Conservation (phyloP, 176 grass and related monocot species). For the Phragmites australis region DNA sequence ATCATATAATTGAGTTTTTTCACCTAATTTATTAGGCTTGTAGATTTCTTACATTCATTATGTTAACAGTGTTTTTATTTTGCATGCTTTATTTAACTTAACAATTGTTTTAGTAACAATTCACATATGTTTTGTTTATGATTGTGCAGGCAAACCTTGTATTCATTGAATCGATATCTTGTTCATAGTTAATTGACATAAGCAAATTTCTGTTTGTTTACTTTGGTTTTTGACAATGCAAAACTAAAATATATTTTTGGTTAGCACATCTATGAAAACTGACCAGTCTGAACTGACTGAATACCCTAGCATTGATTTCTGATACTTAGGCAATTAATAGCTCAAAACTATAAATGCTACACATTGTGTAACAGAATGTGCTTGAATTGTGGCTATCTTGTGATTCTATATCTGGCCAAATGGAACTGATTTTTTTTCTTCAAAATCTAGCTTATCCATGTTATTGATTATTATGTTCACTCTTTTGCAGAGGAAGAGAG, state of each 20-base stretch:
- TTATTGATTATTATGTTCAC: conserved; percentile 16
- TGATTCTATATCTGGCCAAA: not conserved
- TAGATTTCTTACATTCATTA: no score
- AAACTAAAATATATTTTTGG: not conserved
- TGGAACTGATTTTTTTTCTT: not conserved
- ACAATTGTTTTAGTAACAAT: not conserved
- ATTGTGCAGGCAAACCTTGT: no score
- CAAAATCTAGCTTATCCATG: not conserved
- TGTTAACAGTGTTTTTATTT: not conserved
- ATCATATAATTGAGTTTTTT: not conserved
- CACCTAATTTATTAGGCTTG: not conserved
- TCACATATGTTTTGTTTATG: not conserved
- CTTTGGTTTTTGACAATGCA: not conserved
- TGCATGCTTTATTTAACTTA: not conserved
- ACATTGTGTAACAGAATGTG: not conserved
- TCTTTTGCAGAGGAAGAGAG: conserved; percentile 83
- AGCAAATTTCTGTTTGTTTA: not conserved
- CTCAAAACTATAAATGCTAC: not conserved
- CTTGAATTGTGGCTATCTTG: not conserved
- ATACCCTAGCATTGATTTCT: not conserved
- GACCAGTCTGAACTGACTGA: not conserved
- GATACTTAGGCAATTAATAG: not conserved
- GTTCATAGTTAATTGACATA: not conserved
- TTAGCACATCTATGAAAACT: not conserved
- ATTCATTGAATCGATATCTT: not conserved